phyloP scores from a whole-genome alignment of 1,284 basidiomycete genomes.

The Trametes polyzona region DNA sequence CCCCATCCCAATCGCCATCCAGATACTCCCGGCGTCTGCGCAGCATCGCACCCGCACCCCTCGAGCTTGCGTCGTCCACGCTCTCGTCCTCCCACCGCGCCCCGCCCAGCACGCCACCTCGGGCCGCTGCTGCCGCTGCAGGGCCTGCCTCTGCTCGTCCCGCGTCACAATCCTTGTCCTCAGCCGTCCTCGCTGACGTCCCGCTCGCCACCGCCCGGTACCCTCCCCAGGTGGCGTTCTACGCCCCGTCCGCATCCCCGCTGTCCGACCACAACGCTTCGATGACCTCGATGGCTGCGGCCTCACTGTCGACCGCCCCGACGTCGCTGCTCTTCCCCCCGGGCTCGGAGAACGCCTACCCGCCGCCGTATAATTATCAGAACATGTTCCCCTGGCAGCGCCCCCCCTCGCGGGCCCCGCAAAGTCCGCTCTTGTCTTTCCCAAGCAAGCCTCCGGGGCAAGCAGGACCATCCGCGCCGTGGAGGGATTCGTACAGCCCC shows the following conservation, averaged over 20 bases:
- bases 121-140: not conserved
- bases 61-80: conserved; percentile 22
- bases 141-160: not conserved
- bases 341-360: conserved; percentile 4
- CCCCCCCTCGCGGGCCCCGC: conserved; percentile 7
- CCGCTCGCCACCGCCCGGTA: conserved; percentile 4
- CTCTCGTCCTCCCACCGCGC: conserved; percentile 14
- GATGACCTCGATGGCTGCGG: conserved; percentile 2
- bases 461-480: not conserved
- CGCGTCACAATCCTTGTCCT: conserved; percentile 2
- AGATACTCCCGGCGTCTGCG: conserved; percentile 25
- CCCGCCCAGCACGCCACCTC: conserved; percentile 6
- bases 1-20: conserved; percentile 19
- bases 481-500: not conserved
- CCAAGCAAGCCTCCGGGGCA: conserved; percentile 10
- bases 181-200: conserved; percentile 7
- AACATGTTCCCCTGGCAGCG: conserved; percentile 11
- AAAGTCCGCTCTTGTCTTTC: conserved; percentile 11
- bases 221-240: too few species aligned
- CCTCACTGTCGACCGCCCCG: conserved; percentile 12
- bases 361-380: conserved; percentile 1
- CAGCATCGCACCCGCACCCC: conserved; percentile 25
- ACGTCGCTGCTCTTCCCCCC: conserved; percentile 20
- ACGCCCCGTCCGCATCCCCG: conserved; percentile 10
- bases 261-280: conserved; percentile 9